Evolutionary conservation across 108 stramenopile genomes (phyloP), one percentile per base, ranked within the genome.

Genomic region (Craspedostauros australis): DNA sequence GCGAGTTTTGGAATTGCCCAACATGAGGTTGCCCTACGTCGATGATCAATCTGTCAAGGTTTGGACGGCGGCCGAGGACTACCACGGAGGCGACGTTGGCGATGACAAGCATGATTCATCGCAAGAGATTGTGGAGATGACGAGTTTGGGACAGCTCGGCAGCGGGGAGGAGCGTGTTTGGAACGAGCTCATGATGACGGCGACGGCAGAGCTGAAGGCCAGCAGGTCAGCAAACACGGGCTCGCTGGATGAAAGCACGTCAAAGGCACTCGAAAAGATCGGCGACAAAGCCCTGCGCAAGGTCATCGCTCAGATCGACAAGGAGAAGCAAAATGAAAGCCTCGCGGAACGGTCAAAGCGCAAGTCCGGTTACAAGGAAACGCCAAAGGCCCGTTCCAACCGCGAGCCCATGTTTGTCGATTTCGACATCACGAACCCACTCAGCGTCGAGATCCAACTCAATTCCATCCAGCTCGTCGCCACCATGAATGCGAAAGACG

Each of bases 391-490:
- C 29, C 62, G 86, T 40, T 83, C 90, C 21, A 60, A 61, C 22
- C 68, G 62, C n/a, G 90, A 91, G 73, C 90, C 90, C 16, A 43
- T 86, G 21, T 50, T 62, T 47, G 82, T 85, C 14, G 71, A 75
- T 18, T 83, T 87, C 50, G 50, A 40, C 0, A 15, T 88, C 24
- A 57, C 50, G 14, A 91, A 91, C 55, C 81, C 90, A 2, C 41
- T 91, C 22, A 65, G 68, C 25, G 51, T 91, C 14, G 69, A 71
- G 9, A 64, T 91, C 37, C 58, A 73, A 27, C 26, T 86, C 27
- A 71, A 57, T 0, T 68, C 84, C 37, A 57, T 91, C 15, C 90
- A 91, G 54, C 45, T 91, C 18, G 86, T 91, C 0, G 90, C 82
- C 16, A 33, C 39, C n/a, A 65, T 75, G 67, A 65, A 60, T 7